Base-by-base conservation (phyloP, 1,139 yeast genomes). In the Pneumocystis sp. region DNA sequence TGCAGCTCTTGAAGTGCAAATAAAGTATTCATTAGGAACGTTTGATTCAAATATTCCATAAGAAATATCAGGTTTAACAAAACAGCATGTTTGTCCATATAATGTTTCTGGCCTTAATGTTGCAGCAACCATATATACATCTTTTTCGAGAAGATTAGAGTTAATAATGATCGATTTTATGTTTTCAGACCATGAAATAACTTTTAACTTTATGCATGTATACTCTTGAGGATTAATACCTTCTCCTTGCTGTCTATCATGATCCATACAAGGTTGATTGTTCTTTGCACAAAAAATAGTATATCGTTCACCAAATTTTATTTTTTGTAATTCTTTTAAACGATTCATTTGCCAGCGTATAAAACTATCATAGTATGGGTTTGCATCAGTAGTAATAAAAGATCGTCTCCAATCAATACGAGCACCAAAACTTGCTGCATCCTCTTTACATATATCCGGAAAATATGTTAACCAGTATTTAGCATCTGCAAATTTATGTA, bases 201-300 rank as follows among this genome's bases (percentile, higher is more conserved):
- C 81, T 75, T 82, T 79, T 73, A 93, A 93, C 81, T 93, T 93
- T 74, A 93, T 85, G 72, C 95, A 97, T 61, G 90, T 85, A 77
- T 93, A 93, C 77, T 93, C 98, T 78, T 95, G 98, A 61, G 98
- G 97, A 71, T 86, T 83, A 64, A 93, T 91, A 76, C 96, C 98
- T 80, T 93, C 99, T 75, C 99, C 99, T 64, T 93, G 84, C 76
- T 83, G 87, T 82, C 99, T 87, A 78, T 93, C 99, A 77, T 93
- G 99, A 77, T 93, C 98, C 90, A 93, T 91, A 81, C 99, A 93
- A 62, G 98, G 96, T 80, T 93, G 99, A 68, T 97, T 97, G 78
- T 93, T 98, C 79, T 88, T 91, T 74, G 91, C 96, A 60, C 97
- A 91, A 79, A 89, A 93, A 72, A 93, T 89, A 70, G 99, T 95